A percentile compares a stretch with the other conserved stretches of the same genome.
Conservation (phyloP, 225 moss, liverwort and hornwort species). For the Physcomitrium patens region DNA sequence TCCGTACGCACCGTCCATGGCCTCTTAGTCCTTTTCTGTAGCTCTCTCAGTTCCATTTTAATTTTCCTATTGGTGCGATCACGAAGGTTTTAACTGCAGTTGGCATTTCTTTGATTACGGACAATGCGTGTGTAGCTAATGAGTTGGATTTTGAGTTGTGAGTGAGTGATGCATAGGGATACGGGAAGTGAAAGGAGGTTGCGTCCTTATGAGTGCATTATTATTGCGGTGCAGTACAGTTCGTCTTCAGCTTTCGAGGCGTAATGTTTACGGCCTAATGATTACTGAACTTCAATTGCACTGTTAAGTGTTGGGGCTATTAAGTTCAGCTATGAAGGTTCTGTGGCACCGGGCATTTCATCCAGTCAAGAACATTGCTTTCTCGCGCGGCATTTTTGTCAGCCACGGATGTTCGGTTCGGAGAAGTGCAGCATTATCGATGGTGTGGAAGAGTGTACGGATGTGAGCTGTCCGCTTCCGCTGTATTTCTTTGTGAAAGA, state of each 20-base stretch:
- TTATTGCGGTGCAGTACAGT: slow-evolving; percentile 27
- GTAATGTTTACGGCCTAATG: slow-evolving; percentile 5
- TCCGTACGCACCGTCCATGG: background rate
- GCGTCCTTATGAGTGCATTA: slow-evolving; percentile 18
- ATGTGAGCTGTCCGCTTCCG: background rate
- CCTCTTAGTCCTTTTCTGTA: background rate
- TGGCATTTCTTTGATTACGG: background rate
- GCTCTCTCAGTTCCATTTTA: no score
- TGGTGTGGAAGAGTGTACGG: slow-evolving; percentile 3
- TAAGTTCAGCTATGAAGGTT: slow-evolving; percentile 3
- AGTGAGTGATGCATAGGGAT: background rate
- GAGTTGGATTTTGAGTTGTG: background rate
- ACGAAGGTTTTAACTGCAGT: background rate
- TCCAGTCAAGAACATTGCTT: background rate
- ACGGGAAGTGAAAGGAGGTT: background rate
- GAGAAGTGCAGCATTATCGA: background rate
- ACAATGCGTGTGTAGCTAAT: background rate
- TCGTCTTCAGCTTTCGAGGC: background rate
- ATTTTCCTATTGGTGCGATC: no score
- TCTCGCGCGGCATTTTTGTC: background rate
- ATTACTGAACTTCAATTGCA: slow-evolving; percentile 29
- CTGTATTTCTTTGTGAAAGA: background rate
- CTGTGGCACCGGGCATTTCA: slow-evolving; percentile 7
- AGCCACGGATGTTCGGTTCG: slow-evolving; percentile 3
- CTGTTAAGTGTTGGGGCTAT: background rate